Evolutionary conservation across 306 rosid species (phyloP).

Genomic region (Ceratonia siliqua): DNA sequence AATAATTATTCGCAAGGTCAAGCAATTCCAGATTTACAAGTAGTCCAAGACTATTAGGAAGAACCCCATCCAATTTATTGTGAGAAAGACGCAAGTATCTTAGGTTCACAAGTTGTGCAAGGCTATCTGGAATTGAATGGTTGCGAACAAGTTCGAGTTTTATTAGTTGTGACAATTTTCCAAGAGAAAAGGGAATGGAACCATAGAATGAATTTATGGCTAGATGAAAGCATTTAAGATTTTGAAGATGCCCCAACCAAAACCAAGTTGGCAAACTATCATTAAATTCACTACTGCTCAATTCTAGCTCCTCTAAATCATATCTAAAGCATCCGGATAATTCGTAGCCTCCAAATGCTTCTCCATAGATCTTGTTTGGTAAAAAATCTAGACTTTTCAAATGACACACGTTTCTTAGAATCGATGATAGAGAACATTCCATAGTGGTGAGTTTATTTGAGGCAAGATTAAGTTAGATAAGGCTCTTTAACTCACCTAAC

Average conservation of each 20-base stretch:
- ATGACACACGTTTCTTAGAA: background rate
- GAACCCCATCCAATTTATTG: background rate
- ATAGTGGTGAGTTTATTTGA: background rate
- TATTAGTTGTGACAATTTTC: background rate
- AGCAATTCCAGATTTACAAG: background rate
- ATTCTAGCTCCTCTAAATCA: background rate
- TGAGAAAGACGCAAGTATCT: too few species aligned
- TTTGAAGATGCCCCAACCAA: background rate
- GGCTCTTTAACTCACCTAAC: background rate
- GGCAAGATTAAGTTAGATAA: background rate
- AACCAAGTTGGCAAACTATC: constrained; percentile 17
- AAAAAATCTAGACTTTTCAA: background rate
- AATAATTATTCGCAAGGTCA: background rate
- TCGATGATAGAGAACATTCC: background rate
- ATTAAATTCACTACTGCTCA: background rate
- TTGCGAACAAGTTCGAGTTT: too few species aligned
- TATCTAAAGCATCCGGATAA: constrained; percentile 8
- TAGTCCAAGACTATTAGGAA: too few species aligned
- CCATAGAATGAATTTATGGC: background rate
- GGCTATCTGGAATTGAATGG: too few species aligned
- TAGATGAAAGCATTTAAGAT: background rate
- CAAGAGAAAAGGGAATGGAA: background rate
- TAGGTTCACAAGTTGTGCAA: too few species aligned
- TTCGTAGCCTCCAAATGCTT: background rate
- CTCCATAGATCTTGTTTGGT: background rate